phyloP scores from a whole-genome alignment of 768 basidiomycete species.

The Dacryopinax primogenitus region DNA sequence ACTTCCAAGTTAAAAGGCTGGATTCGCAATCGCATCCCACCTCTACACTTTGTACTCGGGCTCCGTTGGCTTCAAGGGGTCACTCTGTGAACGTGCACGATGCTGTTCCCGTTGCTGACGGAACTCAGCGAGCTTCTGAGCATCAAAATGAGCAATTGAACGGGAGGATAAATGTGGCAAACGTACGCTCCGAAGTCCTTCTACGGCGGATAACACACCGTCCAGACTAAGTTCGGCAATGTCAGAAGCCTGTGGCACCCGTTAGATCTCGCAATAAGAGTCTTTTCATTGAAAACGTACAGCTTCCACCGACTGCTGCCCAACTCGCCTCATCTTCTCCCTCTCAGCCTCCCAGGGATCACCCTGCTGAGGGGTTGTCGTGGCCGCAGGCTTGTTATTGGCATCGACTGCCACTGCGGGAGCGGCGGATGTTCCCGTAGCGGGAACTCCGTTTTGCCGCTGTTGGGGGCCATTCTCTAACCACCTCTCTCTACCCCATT shows the following conservation, averaged over 20 bases:
- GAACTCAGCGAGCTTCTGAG: background rate
- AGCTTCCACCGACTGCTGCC: background rate
- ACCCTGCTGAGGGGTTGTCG: background rate
- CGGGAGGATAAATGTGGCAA: background rate
- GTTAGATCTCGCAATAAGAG: background rate
- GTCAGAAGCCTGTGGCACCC: slow-evolving; percentile 7
- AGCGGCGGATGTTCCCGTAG: background rate
- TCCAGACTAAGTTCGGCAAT: slow-evolving; percentile 12
- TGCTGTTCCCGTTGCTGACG: background rate
- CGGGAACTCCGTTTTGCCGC: background rate
- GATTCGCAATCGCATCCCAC: no score
- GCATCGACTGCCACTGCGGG: background rate
- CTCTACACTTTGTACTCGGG: background rate
- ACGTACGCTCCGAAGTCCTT: slow-evolving; percentile 10
- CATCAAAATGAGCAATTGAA: background rate
- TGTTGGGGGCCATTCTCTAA: background rate
- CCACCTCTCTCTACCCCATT: background rate
- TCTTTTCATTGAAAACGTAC: background rate
- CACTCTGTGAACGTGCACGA: background rate
- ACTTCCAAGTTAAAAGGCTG: no score
- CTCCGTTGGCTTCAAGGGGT: background rate
- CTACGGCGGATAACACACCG: slow-evolving; percentile 9
- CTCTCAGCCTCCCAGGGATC: background rate
- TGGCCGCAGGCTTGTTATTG: background rate
- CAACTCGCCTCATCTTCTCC: background rate